Base-by-base conservation (phyloP, 352 stramenopile genomes). In the Phytophthora tentaculata region DNA sequence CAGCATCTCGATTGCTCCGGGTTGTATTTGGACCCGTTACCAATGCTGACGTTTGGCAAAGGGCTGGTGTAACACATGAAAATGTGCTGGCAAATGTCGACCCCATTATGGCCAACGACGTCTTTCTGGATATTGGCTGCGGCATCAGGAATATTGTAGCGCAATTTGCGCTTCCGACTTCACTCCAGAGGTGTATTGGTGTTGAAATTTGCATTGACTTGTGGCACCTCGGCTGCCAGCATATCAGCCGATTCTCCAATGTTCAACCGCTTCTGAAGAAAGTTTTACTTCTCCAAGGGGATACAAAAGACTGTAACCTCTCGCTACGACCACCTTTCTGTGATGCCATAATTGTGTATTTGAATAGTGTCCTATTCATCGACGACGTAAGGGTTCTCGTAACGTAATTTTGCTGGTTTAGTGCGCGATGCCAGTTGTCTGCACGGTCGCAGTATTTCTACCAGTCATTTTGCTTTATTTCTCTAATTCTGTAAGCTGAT, bases 191-290 rank as follows among this genome's bases (percentile, higher is more conserved):
- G 28, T 32, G 28, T 32, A 8, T 32, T n/a, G 59, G 50, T 23
- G 39, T 66, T 10, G 49, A 66, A 37, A 51, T 60, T 35, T 35
- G 48, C 20, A n/a, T 19, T 22, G 2, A 24, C 1, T 20, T 66
- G 26, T 55, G 44, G 5, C 1, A 14, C 14, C 29, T 56, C 47
- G 28, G 56, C 16, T 47, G 29, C 1, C 44, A 56, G 20, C 17
- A 39, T 37, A 64, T 56, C 14, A 55, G 29, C 19, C 14, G 45
- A 41, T 50, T 59, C 35, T 35, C 45, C 16, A 45, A 49, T 39
- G 56, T 56, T 32, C 19, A 56, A 47, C 28, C 56, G 37, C 26
- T 64, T 14, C 56, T 56, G 19, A 64, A 64, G 45, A 56, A 56
- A 9, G 17, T 64, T 20, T 54, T 56, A 32, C 29, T 64, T 3